phyloP scores from a whole-genome alignment of 805 yeast species.

The Middelhovenomyces tepae region DNA sequence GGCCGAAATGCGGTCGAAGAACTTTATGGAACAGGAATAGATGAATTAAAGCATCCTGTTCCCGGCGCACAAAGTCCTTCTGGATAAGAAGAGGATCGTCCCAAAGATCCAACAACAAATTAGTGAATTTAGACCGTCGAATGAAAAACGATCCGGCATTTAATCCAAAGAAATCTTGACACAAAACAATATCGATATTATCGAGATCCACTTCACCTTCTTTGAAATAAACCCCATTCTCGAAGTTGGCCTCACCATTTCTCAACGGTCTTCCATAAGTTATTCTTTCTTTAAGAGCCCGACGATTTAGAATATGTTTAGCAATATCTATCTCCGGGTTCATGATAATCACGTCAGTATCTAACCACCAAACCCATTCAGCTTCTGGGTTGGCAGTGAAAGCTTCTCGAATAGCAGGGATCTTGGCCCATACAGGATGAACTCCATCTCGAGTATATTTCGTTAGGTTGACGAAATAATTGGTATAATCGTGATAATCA shows the following conservation, averaged over 20 bases:
- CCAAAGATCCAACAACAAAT: slow-evolving; percentile 24
- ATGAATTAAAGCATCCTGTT: slow-evolving; percentile 21
- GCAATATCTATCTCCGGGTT: slow-evolving; percentile 23
- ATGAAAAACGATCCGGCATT: slow-evolving; percentile 29
- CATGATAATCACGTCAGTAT: slow-evolving; percentile 28
- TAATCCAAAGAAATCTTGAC: slow-evolving; percentile 23
- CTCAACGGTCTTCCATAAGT: slow-evolving; percentile 18
- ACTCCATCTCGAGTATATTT: slow-evolving; percentile 11
- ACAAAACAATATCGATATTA: slow-evolving; percentile 20
- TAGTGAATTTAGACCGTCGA: slow-evolving; percentile 16
- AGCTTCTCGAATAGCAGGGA: slow-evolving; percentile 26
- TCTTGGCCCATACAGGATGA: slow-evolving; percentile 26
- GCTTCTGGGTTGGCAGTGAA: slow-evolving; percentile 25
- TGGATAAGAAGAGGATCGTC: slow-evolving; percentile 18
- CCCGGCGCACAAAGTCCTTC: slow-evolving; percentile 14
- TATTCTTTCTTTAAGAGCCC: slow-evolving; percentile 18
- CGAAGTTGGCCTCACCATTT: slow-evolving; percentile 10
- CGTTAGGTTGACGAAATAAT: slow-evolving; percentile 22
- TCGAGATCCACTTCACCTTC: slow-evolving; percentile 15
- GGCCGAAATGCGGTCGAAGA: slow-evolving; percentile 19
- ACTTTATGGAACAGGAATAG: slow-evolving; percentile 14
- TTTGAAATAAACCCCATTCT: slow-evolving; percentile 2
- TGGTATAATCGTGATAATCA: slow-evolving; percentile 25
- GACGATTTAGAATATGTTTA: slow-evolving; percentile 21
- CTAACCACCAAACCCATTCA: slow-evolving; percentile 34